A percentile compares a stretch with the other conserved stretches of the same genome.
Evolutionary conservation across 1,284 basidiomycete species (phyloP).

Genomic region (Chalciporus sp.): DNA sequence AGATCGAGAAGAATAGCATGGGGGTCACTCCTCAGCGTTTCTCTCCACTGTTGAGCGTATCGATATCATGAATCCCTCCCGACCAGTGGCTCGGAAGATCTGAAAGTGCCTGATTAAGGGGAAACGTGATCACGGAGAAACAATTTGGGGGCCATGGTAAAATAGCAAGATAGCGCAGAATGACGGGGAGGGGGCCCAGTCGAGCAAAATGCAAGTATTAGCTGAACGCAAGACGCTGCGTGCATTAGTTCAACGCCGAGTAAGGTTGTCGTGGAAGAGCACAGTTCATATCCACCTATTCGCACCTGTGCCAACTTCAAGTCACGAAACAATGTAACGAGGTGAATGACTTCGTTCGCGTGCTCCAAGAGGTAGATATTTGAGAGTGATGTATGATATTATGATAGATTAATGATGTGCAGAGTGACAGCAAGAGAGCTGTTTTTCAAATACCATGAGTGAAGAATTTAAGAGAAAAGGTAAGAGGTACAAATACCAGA

Average conservation of each 20-base stretch:
- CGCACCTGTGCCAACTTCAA: not conserved
- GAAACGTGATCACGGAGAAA: no score
- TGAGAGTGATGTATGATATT: not conserved
- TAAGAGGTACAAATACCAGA: not conserved
- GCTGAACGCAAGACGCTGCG: not conserved
- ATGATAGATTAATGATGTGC: not conserved
- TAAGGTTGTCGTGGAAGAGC: not conserved
- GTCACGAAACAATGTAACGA: not conserved
- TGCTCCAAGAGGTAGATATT: not conserved
- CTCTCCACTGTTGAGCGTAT: no score
- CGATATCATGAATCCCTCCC: no score
- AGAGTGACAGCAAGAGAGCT: not conserved
- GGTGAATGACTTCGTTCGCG: not conserved
- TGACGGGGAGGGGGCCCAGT: no score
- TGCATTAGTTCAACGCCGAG: not conserved
- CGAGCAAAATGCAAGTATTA: no score
- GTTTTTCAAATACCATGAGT: conserved; percentile 3
- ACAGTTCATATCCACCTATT: not conserved
- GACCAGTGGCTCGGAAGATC: no score
- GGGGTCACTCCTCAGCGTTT: no score
- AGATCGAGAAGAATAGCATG: no score
- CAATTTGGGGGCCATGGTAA: no score
- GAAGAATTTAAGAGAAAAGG: not conserved
- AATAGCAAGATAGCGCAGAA: no score
- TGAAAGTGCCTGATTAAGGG: no score